Evolutionary conservation across 257 asterid species (phyloP), one percentile per base, ranked within the genome.

Genomic region (Petunia secreta): DNA sequence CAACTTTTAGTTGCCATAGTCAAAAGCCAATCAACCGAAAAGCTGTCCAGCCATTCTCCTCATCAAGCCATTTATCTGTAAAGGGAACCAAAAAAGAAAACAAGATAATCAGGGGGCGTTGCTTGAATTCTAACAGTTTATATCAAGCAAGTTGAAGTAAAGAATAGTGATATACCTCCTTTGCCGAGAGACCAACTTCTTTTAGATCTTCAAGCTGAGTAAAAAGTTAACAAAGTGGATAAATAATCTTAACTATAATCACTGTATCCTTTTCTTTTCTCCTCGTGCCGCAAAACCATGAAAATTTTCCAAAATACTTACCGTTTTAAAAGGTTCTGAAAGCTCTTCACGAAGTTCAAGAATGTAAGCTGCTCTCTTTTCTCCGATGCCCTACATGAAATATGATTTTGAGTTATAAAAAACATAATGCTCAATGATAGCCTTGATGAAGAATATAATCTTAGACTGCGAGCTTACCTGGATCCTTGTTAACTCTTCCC

Each of bases 151-250:
- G n/a, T n/a, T 43, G 59, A 53, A 59, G 6, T 15, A 68, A 50
- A 46, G 52, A 11, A 64, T 13, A 52, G 80, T 60, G 43, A 65
- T n/a, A 25, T 84, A 91, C 98, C 94, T 94, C 98, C 58, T 93
- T 94, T 44, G 80, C 89, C 14, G 98, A 94, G 71, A 94, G 92
- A 39, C 98, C 98, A 62, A 94, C 92, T 38, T 87, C 89, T 57
- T 87, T 87, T 87, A 94, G 83, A 87, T 93, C 97, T 77, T 93
- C 95, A 82, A 91, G 94, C 98, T 94, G 93, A 38, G 75, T 67
- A 80, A 62, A 10, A 16, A 5, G 16, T 43, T 55, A 25, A 54
- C 37, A 71, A 2, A 66, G 57, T 1, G 3, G 8, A 63, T 36
- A 80, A 55, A 3, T 5, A 55, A 58, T 43, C 3, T 80, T 16